Percentiles rank a stretch among this genome's conserved stretches.
These are phyloP conservation scores for Cystobasidium onofrii DNA, from an alignment of 768 basidiomycete species.

Conservation along the genomic window DNA sequence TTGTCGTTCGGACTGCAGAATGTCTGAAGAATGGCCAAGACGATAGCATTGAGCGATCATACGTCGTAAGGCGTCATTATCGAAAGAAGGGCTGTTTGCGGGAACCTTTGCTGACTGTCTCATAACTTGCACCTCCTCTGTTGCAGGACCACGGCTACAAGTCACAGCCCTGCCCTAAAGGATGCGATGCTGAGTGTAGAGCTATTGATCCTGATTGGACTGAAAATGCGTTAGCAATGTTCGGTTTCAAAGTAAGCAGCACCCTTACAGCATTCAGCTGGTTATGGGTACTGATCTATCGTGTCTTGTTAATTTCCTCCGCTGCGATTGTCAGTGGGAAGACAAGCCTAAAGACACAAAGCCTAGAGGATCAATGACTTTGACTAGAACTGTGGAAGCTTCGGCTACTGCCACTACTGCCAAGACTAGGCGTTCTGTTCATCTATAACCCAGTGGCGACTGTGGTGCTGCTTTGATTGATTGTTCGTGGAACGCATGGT, in stretches of 20 bases:
- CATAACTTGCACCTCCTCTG: background rate
- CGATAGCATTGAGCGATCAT: background rate
- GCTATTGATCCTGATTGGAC: constrained; percentile 3
- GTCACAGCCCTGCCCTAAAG: background rate
- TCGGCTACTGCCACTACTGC: background rate
- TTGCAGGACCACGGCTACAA: background rate
- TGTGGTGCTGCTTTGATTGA: no score
- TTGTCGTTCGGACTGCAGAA: background rate
- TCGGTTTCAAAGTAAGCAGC: background rate
- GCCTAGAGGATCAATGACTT: background rate
- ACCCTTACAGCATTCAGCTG: no score
- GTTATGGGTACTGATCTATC: no score
- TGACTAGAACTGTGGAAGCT: background rate
- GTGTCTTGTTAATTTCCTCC: background rate
- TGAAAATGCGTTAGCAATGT: background rate
- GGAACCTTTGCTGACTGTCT: no score
- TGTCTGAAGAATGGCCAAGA: background rate
- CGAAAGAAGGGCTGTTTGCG: no score
- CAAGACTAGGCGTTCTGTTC: background rate
- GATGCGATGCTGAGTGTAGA: background rate
- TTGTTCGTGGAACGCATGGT: no score
- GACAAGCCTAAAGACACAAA: background rate
- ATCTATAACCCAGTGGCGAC: no score
- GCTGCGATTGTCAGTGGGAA: background rate
- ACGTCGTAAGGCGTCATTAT: background rate